Base-by-base conservation (phyloP, 1,139 yeast genomes). In the Suhomyces maxii region DNA sequence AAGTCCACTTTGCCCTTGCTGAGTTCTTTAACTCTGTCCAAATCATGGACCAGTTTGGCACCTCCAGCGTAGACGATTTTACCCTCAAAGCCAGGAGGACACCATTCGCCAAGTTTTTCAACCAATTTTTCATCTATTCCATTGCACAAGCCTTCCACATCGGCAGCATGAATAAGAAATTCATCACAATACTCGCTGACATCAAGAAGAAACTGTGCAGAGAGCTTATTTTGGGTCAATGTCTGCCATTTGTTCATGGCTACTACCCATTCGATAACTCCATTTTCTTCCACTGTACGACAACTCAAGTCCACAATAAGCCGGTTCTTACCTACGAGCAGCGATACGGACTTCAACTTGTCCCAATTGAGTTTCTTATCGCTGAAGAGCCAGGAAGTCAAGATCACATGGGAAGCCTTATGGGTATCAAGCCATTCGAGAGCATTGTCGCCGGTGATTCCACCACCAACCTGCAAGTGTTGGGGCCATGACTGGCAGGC, bases 201-300 rank as follows among this genome's bases (percentile, higher is more conserved):
- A 45, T 65, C 52, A 6, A 57, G 63, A 46, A 93, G 76, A 30
- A 88, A 79, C 30, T 77, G 79, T 36, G 64, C 63, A 42, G 73
- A 72, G 45, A 93, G 71, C 45, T 69, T 78, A 41, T 83, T 77
- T 40, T 74, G 76, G 0, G 99, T 93, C 36, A 91, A 68, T 0
- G 95, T 88, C 66, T 91, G 97, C 99, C 99, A 93, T 64, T 91
- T 87, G 66, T 95, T 90, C 83, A 90, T 93, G 6, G 98, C 97
- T 7, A 95, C 98, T 25, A 84, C 80, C 99, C 99, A 93, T 40
- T 69, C 67, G 3, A 58, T 53, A 3, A 57, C 64, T 1, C 57
- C 58, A 7, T 58, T 51, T 6, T 51, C 53, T 10, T 57, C 57
- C 2, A 75, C 73, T 32, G 78, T 75, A 46, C 96, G 76, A 63